Evolutionary conservation across 2,329 filamentous ascomycete species (phyloP).

Genomic region (Fusarium hainanense): DNA sequence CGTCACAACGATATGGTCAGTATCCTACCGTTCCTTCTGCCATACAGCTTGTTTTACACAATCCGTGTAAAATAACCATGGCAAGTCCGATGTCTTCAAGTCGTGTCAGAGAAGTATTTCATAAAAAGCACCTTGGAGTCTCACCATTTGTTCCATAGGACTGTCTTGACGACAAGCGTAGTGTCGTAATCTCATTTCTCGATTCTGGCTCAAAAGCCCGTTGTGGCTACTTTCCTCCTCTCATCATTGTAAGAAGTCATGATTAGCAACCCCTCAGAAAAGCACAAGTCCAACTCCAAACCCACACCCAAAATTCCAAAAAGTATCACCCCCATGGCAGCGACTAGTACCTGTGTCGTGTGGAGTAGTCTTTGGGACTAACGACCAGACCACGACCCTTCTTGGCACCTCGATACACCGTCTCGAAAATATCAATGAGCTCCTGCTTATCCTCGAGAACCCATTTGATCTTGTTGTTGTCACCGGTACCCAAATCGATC

Average conservation of each 20-base stretch:
- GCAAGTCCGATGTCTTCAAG: constrained; percentile 32
- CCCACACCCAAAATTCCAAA: constrained; percentile 9
- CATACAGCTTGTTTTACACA: not conserved
- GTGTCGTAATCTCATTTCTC: constrained; percentile 33
- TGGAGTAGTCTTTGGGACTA: constrained; percentile 78
- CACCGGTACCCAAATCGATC: constrained; percentile 96
- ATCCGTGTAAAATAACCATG: not conserved
- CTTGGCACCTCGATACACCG: constrained; percentile 97
- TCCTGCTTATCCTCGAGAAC: constrained; percentile 96
- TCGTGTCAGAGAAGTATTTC: constrained; percentile 34
- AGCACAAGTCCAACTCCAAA: constrained; percentile 11
- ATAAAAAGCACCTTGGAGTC: constrained; percentile 34
- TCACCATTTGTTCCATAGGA: constrained; percentile 33
- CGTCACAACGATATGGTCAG: not conserved
- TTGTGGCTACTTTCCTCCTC: constrained; percentile 15
- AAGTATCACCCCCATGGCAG: not conserved
- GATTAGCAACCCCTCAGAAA: constrained; percentile 25
- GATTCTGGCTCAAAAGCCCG: constrained; percentile 16
- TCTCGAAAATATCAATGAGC: constrained; percentile 98
- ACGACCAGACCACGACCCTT: constrained; percentile 97
- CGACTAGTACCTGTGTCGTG: constrained; percentile 42
- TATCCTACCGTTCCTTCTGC: constrained; percentile 13
- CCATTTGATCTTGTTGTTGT: constrained; percentile 99
- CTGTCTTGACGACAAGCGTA: not conserved
- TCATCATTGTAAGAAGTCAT: constrained; percentile 11